phyloP scores from a whole-genome alignment of 371 early-diverging fungal genomes.

The Edhazardia aedis region DNA sequence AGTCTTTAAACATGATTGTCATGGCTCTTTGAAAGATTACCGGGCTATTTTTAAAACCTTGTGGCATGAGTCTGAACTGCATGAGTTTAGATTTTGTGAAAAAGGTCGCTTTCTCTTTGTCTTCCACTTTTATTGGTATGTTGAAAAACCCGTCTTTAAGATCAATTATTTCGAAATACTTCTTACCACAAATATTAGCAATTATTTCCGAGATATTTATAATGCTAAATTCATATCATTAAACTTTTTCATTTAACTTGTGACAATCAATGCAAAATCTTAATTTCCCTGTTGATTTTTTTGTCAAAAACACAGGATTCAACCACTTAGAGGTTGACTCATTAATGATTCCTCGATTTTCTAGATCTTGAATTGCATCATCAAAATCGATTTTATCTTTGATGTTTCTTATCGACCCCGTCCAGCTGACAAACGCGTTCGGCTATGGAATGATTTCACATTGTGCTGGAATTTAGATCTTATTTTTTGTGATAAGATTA shows the following conservation, averaged over 20 bases:
- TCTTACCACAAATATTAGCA: background rate
- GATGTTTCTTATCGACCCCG: background rate
- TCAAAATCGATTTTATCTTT: background rate
- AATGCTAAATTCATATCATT: background rate
- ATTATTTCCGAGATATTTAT: constrained; percentile 4
- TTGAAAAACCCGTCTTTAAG: background rate
- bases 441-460: background rate
- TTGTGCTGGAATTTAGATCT: background rate
- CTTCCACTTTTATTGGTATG: background rate
- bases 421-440: background rate
- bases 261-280: constrained; percentile 4
- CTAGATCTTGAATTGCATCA: background rate
- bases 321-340: constrained; percentile 6
- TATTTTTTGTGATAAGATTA: background rate
- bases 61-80: too few relatives aligned
- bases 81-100: background rate
- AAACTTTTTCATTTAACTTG: constrained; percentile 1
- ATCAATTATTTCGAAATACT: constrained; percentile 3
- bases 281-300: constrained; percentile 1
- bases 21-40: too few relatives aligned
- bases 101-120: background rate
- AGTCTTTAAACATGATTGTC: too few relatives aligned
- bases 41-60: too few relatives aligned
- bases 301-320: background rate
- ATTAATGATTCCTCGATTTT: background rate